Percentiles rank a stretch among this genome's conserved stretches.
phyloP scores from a whole-genome alignment of 306 rosid genomes.

The Cucurbita moschata region DNA sequence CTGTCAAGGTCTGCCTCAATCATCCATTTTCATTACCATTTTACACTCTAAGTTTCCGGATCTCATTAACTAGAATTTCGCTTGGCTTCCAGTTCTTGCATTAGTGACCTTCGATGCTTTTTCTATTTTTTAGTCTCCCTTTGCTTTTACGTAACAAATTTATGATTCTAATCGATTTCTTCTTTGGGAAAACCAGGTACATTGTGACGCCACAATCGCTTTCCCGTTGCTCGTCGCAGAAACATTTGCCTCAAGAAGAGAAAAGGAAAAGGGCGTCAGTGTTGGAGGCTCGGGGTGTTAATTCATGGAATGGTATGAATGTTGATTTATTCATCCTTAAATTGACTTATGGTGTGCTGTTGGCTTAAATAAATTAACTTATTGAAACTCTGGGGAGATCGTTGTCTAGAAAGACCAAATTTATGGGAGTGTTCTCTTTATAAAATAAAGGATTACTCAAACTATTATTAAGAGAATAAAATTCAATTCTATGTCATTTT shows the following conservation, averaged over 20 bases:
- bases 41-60: neutral
- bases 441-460: neutral
- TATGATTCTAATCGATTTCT: neutral
- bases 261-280: neutral
- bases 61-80: neutral
- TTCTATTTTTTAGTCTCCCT: too few relatives aligned
- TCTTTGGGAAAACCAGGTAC: conserved; percentile 4
- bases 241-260: conserved; percentile 14
- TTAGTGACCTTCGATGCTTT: neutral
- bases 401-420: neutral
- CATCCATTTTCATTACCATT: neutral
- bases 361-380: neutral
- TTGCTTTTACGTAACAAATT: neutral
- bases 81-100: neutral
- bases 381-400: neutral
- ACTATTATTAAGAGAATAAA: neutral
- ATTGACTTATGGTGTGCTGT: neutral
- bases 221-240: conserved; percentile 15
- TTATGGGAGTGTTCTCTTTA: neutral
- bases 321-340: neutral
- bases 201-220: conserved; percentile 14
- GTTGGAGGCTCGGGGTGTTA: neutral
- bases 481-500: neutral
- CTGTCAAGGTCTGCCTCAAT: conserved; percentile 52
- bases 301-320: neutral